These are phyloP conservation scores for Pestalotiopsis sp. DNA, from an alignment of 2,329 filamentous ascomycete genomes.

Conservation along the genomic window DNA sequence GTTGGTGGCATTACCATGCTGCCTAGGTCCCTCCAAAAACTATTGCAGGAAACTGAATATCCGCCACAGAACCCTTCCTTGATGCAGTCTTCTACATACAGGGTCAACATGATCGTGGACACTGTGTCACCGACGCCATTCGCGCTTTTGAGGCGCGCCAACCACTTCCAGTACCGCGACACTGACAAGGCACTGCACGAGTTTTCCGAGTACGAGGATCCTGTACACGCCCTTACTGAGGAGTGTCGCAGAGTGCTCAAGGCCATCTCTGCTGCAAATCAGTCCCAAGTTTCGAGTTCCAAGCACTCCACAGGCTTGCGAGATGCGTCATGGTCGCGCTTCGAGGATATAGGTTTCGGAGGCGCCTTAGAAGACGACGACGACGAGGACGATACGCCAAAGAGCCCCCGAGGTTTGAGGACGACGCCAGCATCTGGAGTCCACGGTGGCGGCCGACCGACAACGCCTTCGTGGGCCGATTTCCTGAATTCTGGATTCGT, in stretches of 20 bases:
- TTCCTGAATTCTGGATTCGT: conserved; percentile 93
- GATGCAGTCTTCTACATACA: conserved; percentile 78
- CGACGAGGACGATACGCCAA: conserved; percentile 57
- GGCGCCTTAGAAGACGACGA: conserved; percentile 72
- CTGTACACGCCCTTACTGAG: conserved; percentile 82
- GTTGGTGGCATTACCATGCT: conserved; percentile 80
- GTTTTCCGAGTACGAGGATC: conserved; percentile 88
- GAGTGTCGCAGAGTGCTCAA: conserved; percentile 90
- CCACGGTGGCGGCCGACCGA: conserved; percentile 71
- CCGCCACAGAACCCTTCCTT: conserved; percentile 78
- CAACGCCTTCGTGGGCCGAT: conserved; percentile 97
- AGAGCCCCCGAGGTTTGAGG: conserved; percentile 51
- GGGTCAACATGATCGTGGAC: conserved; percentile 96
- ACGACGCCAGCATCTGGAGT: conserved; percentile 66
- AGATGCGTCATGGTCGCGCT: conserved; percentile 94
- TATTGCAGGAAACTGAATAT: conserved; percentile 91
- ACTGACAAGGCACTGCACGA: conserved; percentile 81
- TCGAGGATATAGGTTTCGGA: conserved; percentile 91
- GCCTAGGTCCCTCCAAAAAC: conserved; percentile 85
- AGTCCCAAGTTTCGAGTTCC: conserved; percentile 72
- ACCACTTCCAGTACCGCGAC: conserved; percentile 93
- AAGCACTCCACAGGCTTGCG: conserved; percentile 72
- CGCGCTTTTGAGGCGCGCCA: conserved; percentile 82
- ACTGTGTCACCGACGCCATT: conserved; percentile 94
- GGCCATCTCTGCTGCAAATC: conserved; percentile 85